Evolutionary conservation across 257 asterid genomes (phyloP).

Genomic region (Petrea volubilis): DNA sequence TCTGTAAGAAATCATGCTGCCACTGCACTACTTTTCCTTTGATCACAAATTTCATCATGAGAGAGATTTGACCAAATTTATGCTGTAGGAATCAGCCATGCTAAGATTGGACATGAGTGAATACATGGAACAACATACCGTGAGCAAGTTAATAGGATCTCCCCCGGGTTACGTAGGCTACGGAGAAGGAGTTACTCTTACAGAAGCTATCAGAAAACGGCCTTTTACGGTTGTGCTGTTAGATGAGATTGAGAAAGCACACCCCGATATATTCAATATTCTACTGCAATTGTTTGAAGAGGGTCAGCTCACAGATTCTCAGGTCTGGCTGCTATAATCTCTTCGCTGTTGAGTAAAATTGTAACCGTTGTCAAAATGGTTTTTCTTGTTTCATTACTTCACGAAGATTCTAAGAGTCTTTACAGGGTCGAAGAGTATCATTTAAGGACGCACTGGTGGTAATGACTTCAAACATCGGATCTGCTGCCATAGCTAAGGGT

Average conservation of each 20-base stretch:
- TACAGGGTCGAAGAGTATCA: constrained; percentile 94
- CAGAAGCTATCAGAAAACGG: constrained; percentile 90
- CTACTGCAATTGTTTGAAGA: constrained; percentile 96
- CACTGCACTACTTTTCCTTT: background rate
- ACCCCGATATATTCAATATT: constrained; percentile 92
- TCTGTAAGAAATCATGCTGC: constrained; percentile 60
- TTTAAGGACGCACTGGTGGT: constrained; percentile 88
- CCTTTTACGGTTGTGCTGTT: constrained; percentile 93
- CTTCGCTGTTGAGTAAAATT: constrained; percentile 14
- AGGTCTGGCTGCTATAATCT: constrained; percentile 47
- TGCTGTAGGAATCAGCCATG: constrained; percentile 81
- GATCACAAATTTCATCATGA: background rate
- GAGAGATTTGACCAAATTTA: background rate
- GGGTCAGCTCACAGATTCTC: constrained; percentile 97
- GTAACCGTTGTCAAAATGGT: background rate
- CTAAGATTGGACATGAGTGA: constrained; percentile 98
- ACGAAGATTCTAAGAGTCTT: constrained; percentile 5
- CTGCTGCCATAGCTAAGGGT: constrained; percentile 86
- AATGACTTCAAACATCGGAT: constrained; percentile 96
- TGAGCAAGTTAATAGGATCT: constrained; percentile 97
- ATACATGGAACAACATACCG: constrained; percentile 98
- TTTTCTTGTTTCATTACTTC: background rate
- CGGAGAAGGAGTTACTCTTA: constrained; percentile 91
- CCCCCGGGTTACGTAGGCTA: constrained; percentile 99
- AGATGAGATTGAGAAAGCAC: constrained; percentile 98